Percentiles rank a stretch among this genome's conserved stretches.
phyloP scores from a whole-genome alignment of 352 stramenopile genomes.

The Phytophthora fragariae region DNA sequence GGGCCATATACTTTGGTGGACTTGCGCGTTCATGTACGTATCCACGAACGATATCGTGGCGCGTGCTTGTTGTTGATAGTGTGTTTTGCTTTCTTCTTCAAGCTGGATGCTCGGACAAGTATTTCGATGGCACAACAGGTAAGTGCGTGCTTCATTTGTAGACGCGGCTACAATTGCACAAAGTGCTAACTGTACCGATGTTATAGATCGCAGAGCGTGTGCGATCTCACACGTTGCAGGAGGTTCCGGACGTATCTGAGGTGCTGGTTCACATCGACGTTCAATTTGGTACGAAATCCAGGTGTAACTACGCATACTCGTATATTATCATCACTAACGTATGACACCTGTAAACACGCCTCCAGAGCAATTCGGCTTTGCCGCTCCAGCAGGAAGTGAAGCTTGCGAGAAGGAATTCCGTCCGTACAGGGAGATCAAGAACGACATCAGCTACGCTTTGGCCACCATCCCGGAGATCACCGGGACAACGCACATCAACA shows the following conservation, averaged over 20 bases:
- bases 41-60: neutral
- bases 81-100: neutral
- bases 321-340: neutral
- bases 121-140: conserved; percentile 89
- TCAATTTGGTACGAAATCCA: conserved; percentile 53
- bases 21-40: conserved; percentile 82
- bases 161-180: neutral
- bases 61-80: neutral
- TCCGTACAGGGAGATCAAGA: conserved; percentile 79
- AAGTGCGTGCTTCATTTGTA: neutral
- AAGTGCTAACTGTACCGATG: conserved; percentile 4
- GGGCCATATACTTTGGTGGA: conserved; percentile 89
- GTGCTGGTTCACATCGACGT: conserved; percentile 90
- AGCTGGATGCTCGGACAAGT: conserved; percentile 81
- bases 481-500: conserved; percentile 83
- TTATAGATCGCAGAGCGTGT: conserved; percentile 72
- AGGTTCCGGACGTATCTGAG: conserved; percentile 85
- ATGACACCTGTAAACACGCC: neutral
- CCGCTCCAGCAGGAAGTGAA: conserved; percentile 30
- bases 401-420: conserved; percentile 66
- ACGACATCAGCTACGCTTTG: conserved; percentile 69
- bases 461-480: conserved; percentile 74
- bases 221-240: conserved; percentile 68
- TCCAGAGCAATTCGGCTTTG: conserved; percentile 40
- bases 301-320: neutral